Base-by-base conservation (phyloP, 2,329 filamentous ascomycete genomes). In the Zasmidium citrigriseum region DNA sequence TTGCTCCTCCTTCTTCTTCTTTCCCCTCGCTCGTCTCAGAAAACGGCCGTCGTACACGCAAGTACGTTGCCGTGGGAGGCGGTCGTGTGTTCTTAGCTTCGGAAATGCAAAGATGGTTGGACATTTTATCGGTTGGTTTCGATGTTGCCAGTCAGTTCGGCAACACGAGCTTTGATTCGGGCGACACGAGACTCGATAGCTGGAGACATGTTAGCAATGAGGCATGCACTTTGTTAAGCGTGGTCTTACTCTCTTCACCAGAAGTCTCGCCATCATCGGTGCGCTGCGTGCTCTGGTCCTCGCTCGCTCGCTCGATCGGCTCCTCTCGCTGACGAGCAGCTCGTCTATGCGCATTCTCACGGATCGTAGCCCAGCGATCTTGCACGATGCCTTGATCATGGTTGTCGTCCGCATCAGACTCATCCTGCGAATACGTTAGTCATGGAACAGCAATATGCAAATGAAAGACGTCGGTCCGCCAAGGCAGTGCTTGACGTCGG, bases 101-200 rank as follows among this genome's bases (percentile, higher is more conserved):
- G 55, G 14, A 25, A 18, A 18, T 4, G 46, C 18, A 16, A 9
- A 49, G 16, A 12, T 23, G 16, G 23, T 45, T 9, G 4, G 5
- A 46, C 16, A 18, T 24, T 22, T 21, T 21, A 23, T 22, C 23
- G 34, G n/a, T 22, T 27, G 22, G 49, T 58, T 12, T 71, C 70
- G 62, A 71, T 71, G 55, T 67, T 67, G 54, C 73, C 72, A 1
- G 95, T 99, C 68, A 99, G 78, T 75, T 97, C 92, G 53, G 95
- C 95, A 58, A 99, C 95, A 62, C 95, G 89, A 60, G 95, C 95
- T 79, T 97, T 98, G 83, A 99, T 99, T 63, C 95, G 90, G 50
- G 95, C 95, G 59, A 98, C 95, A 65, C 95, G 90, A 50, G 92
- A 93, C 76, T 99, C 95, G 70, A 98, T 98, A 34, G 93, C 91